These are phyloP conservation scores for Sideroxylon spinosum DNA, from an alignment of 179 eudicot genomes.

Conservation along the genomic window DNA sequence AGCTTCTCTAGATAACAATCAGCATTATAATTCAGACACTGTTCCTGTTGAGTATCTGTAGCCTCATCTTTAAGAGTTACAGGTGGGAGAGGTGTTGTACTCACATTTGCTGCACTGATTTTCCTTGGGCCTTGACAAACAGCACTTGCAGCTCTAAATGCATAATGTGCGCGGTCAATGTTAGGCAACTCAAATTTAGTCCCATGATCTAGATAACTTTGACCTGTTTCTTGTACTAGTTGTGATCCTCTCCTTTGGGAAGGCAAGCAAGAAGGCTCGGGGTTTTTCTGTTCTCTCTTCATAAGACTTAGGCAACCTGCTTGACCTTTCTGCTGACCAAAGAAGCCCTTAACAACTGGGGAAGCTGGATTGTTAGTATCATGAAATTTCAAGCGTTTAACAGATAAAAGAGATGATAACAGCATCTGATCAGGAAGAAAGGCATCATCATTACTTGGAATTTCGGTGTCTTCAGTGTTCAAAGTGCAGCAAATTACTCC, in stretches of 20 bases:
- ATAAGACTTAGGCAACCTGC: neutral
- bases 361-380: constrained; percentile 14
- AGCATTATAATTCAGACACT: neutral
- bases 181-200: constrained; percentile 33
- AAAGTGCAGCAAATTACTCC: constrained; percentile 55
- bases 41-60: constrained; percentile 4
- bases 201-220: constrained; percentile 21
- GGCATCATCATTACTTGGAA: constrained; percentile 65
- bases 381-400: constrained; percentile 12
- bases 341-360: constrained; percentile 12
- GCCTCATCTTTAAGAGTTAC: constrained; percentile 1
- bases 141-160: constrained; percentile 19
- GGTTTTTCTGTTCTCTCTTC: constrained; percentile 17
- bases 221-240: constrained; percentile 13
- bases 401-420: constrained; percentile 23
- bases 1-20: neutral
- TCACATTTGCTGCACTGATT: constrained; percentile 15
- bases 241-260: constrained; percentile 10
- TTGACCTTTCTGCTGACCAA: constrained; percentile 8
- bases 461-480: constrained; percentile 63
- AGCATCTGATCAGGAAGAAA: constrained; percentile 39
- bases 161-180: constrained; percentile 21
- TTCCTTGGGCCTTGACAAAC: constrained; percentile 27
- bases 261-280: neutral
- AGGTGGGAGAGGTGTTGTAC: neutral